Evolutionary conservation across 208 protist species (phyloP).

Genomic region (Crithidia fasciculata): DNA sequence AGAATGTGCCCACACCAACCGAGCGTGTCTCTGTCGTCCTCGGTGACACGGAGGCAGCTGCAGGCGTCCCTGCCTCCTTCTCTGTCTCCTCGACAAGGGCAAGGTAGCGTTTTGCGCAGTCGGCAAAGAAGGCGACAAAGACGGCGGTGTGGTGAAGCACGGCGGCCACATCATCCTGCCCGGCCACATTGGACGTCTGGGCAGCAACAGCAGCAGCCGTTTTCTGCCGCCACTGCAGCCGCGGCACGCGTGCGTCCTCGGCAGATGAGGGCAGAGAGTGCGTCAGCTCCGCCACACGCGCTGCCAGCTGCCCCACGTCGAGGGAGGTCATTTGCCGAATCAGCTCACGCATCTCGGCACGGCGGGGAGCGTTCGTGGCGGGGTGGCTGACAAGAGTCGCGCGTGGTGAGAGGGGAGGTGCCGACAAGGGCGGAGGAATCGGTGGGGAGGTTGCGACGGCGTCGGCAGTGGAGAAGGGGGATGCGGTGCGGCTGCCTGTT

Average conservation of each 20-base stretch:
- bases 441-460: too few relatives aligned
- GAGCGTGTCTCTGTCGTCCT: too few relatives aligned
- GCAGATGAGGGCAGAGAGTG: background rate
- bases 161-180: background rate
- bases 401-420: background rate
- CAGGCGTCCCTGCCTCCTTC: background rate
- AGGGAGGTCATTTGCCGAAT: constrained; percentile 42
- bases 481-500: too few relatives aligned
- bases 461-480: too few relatives aligned
- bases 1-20: too few relatives aligned
- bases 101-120: constrained; percentile 22
- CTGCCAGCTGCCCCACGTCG: constrained; percentile 28
- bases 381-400: background rate
- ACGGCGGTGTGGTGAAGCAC: constrained; percentile 33
- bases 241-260: constrained; percentile 1
- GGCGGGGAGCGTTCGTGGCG: background rate
- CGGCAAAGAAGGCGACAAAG: constrained; percentile 25
- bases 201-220: background rate
- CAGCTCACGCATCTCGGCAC: constrained; percentile 38
- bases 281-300: constrained; percentile 19
- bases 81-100: constrained; percentile 16
- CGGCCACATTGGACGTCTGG: too few relatives aligned
- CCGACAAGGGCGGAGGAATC: background rate
- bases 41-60: too few relatives aligned
- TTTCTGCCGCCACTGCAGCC: constrained; percentile 19